Base-by-base conservation (phyloP, 768 basidiomycete species). In the Sarcomyxa edulis region DNA sequence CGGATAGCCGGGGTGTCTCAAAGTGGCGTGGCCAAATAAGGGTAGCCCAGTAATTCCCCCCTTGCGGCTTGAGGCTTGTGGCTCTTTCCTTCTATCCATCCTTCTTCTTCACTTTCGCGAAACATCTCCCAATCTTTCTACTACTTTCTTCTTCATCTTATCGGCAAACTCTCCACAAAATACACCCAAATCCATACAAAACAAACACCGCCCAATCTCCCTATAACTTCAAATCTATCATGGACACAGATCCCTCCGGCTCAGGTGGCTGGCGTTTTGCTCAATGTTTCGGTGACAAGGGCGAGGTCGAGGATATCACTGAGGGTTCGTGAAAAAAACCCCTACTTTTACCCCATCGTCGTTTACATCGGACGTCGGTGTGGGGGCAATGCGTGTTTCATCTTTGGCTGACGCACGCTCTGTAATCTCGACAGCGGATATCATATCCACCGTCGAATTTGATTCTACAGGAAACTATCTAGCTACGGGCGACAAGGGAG, bases 211-310 rank as follows among this genome's bases (percentile, higher is more conserved):
- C 40, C 49, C 44, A 51, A 21, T 21, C 48, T 18, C 46, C 38
- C 40, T 39, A 49, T 53, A 21, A 8, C 25, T 33, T 48, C 43
- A 47, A 50, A 54, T 56, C 53, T 52, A 62, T 57, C 60, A 86
- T 90, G 89, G 88, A 91, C 31, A 38, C 29, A 62, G 78, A 81
- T 62, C 88, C 90, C 66, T 80, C 85, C 63, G 76, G 81, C 54
- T 85, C 84, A 58, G 84, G 85, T 54, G 85, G 84, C 53, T 99
- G 96, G 96, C 84, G 95, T 54, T 99, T 99, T 68, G 95, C 96
- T 38, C 96, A 99, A 58, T 99, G 96, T 69, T 99, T 99, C 59
- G 96, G 96, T 48, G 96, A 99, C 76, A 99, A 99, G 77, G 95
- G 88, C 52, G 89, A 96, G 62, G 95, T 98, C 24, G 96, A 97